Evolutionary conservation across 768 basidiomycete species (phyloP), one percentile per base, ranked within the genome.

Genomic region (Trametes gibbosa): DNA sequence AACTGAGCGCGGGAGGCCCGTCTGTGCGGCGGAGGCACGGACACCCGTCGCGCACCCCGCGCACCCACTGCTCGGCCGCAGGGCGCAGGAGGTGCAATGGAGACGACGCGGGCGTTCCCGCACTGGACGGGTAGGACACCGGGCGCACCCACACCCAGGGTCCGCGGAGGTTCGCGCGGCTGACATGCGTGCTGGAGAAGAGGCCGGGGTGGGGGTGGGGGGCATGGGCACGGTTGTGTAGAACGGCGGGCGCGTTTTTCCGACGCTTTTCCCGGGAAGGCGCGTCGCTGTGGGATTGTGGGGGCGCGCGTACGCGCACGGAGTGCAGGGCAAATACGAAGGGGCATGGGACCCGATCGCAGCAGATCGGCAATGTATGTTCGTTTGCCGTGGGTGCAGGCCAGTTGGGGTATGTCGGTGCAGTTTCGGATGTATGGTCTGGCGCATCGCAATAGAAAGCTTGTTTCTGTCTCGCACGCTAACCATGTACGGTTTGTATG

Each of bases 401-500:
- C 58, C 46, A 46, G 51, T 54, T 50, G 59, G 59, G 59, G 53
- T 60, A 60, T 60, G 59, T 60, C 61, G 61, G 61, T 48, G 41
- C 51, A 62, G 61, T 57, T 57, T 62, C 61, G 61, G 61, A 53
- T 46, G 46, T 50, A 48, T 54, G 53, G 47, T 41, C 29, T 12
- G 39, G 53, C 12, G 58, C 52, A 58, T 57, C 56, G 51, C 56
- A 56, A 58, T 62, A 52, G 54, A 62, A 53, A 62, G 61, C 61
- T 58, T 62, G 61, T 62, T 62, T 56, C 50, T 54, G 50, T 47
- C 59, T 50, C 49, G 43, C 60, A 57, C 55, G 55, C 61, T 57
- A 57, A 47, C 61, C 61, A 48, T 35, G 47, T 58, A 53, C 57
- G 61, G 61, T 34, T 17, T 50, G 25, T 47, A 57, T 41, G 51